These are phyloP conservation scores for Leptographium flavum DNA, from an alignment of 2,329 filamentous ascomycete genomes.

Conservation along the genomic window DNA sequence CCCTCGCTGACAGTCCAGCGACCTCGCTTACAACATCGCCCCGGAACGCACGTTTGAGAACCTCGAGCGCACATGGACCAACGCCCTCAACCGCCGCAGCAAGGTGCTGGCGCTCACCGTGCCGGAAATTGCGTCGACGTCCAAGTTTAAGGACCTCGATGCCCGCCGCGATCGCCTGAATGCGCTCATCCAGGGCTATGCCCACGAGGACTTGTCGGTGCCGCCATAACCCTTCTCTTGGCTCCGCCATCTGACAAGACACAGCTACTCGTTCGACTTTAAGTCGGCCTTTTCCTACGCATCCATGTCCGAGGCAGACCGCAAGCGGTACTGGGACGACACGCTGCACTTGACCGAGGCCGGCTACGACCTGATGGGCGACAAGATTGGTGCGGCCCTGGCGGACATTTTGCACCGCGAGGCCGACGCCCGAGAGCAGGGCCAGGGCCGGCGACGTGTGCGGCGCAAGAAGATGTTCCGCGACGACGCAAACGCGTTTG, in stretches of 20 bases:
- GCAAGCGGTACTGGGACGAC: constrained; percentile 43
- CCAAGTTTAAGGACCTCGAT: background rate
- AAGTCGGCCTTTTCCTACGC: constrained; percentile 38
- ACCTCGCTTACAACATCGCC: constrained; percentile 28
- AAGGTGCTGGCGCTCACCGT: constrained; percentile 51
- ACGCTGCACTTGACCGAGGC: constrained; percentile 40
- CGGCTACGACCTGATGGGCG: constrained; percentile 50
- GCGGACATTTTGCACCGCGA: constrained; percentile 27
- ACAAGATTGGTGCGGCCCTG: constrained; percentile 37
- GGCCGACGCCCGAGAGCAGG: constrained; percentile 14
- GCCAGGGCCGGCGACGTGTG: constrained; percentile 4
- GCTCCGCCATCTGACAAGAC: background rate
- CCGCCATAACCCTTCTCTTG: background rate
- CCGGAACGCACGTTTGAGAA: constrained; percentile 30
- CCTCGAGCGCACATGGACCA: constrained; percentile 35
- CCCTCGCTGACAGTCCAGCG: constrained; percentile 18
- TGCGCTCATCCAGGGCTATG: constrained; percentile 32
- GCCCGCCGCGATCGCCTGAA: constrained; percentile 28
- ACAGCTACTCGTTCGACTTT: constrained; percentile 43
- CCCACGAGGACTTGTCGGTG: constrained; percentile 33
- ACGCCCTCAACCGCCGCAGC: constrained; percentile 31
- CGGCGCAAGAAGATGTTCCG: constrained; percentile 14
- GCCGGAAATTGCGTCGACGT: constrained; percentile 30
- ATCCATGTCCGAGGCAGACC: constrained; percentile 29
- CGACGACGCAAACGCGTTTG: constrained; percentile 27